Base-by-base conservation (phyloP, 1,284 basidiomycete genomes). In the Heterobasidion annosum region DNA sequence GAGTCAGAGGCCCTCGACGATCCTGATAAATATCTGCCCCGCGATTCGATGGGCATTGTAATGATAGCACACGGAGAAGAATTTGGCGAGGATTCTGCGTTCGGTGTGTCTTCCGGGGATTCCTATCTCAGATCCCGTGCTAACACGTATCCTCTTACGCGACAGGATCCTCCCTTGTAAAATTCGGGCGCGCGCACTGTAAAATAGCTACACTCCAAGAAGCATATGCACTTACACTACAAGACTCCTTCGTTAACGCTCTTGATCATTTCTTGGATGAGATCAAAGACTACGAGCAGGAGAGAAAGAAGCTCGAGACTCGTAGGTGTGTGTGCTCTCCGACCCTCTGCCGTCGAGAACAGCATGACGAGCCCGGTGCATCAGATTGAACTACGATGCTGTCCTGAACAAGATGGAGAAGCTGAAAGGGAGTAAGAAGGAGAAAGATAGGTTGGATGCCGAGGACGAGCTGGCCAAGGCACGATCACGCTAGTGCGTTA, bases 51-150 rank as follows among this genome's bases (percentile, higher is more conserved):
- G 6, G 92, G 92, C 1, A 75, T 90, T 51, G 87, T 90, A 45
- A 92, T 94, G 91, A 85, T 91, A 56, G 75, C 79, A 34, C 88
- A 92, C 63, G 91, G 92, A 10, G 87, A 91, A 61, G 83, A 91
- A 62, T 85, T 89, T 61, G 81, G 78, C n/a, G 75, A 80, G 16
- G 77, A 90, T 60, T 84, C 88, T 47, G 73, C 78, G 1, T 89
- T 84, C 62, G 86, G 86, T 82, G 60, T 54, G 79, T 69, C 12
- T 51, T 54, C 18, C 25, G 25, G 37, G 51, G 10, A 37, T 25
- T n/a, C 15, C 34, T 19, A 6, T 18, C 32, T 33, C 9, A 7
- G n/a, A 50, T 13, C 33, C n/a, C 25, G 34, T 51, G 32, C 32
- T 51, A 18, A 43, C 50, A 37, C 33, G 37, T 18, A 1, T 19